phyloP scores from a whole-genome alignment of 2,329 filamentous ascomycete genomes.

The Penicillium sp. region DNA sequence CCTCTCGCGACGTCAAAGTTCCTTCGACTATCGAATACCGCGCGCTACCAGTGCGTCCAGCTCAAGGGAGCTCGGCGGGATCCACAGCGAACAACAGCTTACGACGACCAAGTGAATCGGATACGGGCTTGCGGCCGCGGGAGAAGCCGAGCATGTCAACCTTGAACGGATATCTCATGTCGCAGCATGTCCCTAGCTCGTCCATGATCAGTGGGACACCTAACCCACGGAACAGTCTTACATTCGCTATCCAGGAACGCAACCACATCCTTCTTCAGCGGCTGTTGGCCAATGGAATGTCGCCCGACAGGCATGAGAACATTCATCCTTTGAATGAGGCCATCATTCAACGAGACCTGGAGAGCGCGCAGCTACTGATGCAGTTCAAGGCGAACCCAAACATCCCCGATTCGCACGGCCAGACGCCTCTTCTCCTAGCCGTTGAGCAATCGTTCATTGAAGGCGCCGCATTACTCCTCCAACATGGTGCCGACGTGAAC shows the following conservation, averaged over 20 bases:
- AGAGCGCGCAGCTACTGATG: slow-evolving; percentile 51
- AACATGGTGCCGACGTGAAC: slow-evolving; percentile 59
- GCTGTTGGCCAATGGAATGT: slow-evolving; percentile 53
- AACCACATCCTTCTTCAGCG: slow-evolving; percentile 55
- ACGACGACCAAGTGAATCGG: not conserved
- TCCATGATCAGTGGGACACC: not conserved
- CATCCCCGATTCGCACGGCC: slow-evolving; percentile 42
- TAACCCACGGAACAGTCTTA: slow-evolving; percentile 32
- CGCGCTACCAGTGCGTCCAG: not conserved
- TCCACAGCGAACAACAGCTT: slow-evolving; percentile 2
- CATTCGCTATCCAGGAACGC: slow-evolving; percentile 51
- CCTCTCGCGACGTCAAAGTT: slow-evolving; percentile 5
- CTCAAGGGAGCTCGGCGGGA: not conserved
- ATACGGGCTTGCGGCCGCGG: not conserved
- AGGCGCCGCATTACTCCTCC: slow-evolving; percentile 54
- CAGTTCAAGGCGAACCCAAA: slow-evolving; percentile 56
- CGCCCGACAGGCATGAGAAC: slow-evolving; percentile 45
- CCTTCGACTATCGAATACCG: not conserved
- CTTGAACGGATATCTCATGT: not conserved
- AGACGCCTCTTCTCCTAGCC: slow-evolving; percentile 48
- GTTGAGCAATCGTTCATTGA: slow-evolving; percentile 52
- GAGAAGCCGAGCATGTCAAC: not conserved
- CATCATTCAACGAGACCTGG: slow-evolving; percentile 46
- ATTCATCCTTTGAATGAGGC: slow-evolving; percentile 50
- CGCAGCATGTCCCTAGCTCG: not conserved